Evolutionary conservation across 2,329 filamentous ascomycete genomes (phyloP), one percentile per base, ranked within the genome.

Genomic region (Lecanosticta acicola): DNA sequence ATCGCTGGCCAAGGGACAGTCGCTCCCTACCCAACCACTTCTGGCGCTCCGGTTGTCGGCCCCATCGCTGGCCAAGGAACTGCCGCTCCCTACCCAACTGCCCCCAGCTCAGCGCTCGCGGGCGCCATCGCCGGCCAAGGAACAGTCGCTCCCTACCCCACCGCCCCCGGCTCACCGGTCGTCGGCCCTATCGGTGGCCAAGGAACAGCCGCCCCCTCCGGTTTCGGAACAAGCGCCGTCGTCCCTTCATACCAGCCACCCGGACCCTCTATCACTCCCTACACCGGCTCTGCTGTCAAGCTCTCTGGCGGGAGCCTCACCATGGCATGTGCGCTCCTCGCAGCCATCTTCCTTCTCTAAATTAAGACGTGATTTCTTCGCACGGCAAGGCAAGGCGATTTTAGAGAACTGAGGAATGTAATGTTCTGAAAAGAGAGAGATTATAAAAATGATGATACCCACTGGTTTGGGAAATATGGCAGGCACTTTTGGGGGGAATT

Each of bases 211-310:
- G 16, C 9, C 3, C 14, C 26, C 3, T 33, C 44, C 3, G 44
- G 44, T 16, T 32, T 46, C 13, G 44, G 44, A 9, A 46, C 44
- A 34, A 41, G 32, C 3, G 41, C 41, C 18, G 19, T 42, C 4
- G 24, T 29, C 7, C 44, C 44, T 13, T 21, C 19, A 2, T 20
- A 32, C 8, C 34, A 32, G 18, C 26, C 39, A 10, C 34, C 39
- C 13, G 19, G 26, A 5, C 32, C 21, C 33, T 17, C 37, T 7
- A 37, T 46, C 13, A 38, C 43, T 1, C 43, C 44, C 1, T 46
- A 46, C 19, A 17, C 3, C 3, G 44, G 44, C 16, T 38, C 39
- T 7, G 44, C 19, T 16, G 44, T 16, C 3, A 46, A 46, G 44
- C 7, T 42, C 1, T 32, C 20, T 13, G 21, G 39, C 13, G 26